Evolutionary conservation across 768 basidiomycete species (phyloP).

Genomic region (Mycena galericulata): DNA sequence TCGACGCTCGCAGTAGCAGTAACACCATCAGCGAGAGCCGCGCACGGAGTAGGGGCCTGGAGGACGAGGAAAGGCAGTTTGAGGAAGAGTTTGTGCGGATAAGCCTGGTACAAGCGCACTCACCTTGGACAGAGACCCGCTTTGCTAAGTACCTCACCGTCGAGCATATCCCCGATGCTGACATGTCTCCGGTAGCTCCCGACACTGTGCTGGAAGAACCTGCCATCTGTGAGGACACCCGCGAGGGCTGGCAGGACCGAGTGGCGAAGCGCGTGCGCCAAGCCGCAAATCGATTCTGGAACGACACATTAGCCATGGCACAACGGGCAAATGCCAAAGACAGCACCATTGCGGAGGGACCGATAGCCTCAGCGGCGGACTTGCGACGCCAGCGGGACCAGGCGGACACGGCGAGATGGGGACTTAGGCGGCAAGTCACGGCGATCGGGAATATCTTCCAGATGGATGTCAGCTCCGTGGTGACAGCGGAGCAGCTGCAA

Average conservation of each 20-base stretch:
- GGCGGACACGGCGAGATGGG: background rate
- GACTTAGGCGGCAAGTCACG: background rate
- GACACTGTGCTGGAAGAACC: background rate
- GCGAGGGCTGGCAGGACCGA: background rate
- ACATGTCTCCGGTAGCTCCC: background rate
- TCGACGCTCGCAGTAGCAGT: background rate
- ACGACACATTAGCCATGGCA: background rate
- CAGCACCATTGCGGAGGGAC: background rate
- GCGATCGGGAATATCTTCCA: background rate
- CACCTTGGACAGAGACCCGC: slow-evolving; percentile 15
- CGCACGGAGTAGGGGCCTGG: background rate
- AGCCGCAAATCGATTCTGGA: background rate
- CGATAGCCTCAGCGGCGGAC: background rate
- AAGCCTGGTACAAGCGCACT: background rate
- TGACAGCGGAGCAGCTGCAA: background rate
- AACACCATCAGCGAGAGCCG: background rate
- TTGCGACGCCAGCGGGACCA: background rate
- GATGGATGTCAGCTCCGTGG: background rate
- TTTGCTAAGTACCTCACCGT: slow-evolving; percentile 25
- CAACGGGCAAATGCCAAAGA: background rate
- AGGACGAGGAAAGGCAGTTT: slow-evolving; percentile 14
- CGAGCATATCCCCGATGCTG: background rate
- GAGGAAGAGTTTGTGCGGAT: slow-evolving; percentile 18
- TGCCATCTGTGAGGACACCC: too few species aligned
- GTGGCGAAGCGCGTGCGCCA: background rate